These are phyloP conservation scores for Spergularia azorica DNA, from an alignment of 179 eudicot species.

Conservation along the genomic window DNA sequence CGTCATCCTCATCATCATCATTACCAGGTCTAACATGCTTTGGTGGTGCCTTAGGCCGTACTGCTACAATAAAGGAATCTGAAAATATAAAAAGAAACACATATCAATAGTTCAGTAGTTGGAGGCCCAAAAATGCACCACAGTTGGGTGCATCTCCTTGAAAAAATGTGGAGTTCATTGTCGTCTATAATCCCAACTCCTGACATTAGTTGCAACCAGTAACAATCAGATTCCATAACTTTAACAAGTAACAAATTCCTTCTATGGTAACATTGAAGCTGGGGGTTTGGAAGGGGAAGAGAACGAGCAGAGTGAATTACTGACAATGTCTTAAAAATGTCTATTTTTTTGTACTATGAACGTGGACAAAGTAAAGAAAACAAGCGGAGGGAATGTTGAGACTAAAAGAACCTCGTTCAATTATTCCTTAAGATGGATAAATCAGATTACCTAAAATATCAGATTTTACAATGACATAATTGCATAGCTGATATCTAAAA, in stretches of 20 bases:
- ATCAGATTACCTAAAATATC: too few relatives aligned
- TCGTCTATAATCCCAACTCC: not conserved
- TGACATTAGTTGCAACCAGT: not conserved
- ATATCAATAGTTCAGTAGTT: constrained; percentile 9
- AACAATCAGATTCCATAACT: not conserved
- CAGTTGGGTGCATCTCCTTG: not conserved
- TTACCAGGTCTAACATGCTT: constrained; percentile 51
- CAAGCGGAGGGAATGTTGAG: too few relatives aligned
- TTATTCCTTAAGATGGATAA: too few relatives aligned
- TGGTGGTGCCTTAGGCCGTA: constrained; percentile 82
- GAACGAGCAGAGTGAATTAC: not conserved
- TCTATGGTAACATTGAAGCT: not conserved
- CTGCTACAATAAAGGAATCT: constrained; percentile 80
- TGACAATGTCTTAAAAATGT: not conserved
- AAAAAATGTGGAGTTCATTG: not conserved
- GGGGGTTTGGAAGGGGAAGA: not conserved
- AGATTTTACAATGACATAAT: too few relatives aligned
- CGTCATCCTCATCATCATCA: constrained; percentile 66
- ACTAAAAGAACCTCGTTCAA: too few relatives aligned
- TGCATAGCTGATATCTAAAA: too few relatives aligned
- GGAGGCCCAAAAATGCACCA: constrained; percentile 1
- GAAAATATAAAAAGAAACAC: constrained; percentile 21
- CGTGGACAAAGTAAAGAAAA: too few relatives aligned
- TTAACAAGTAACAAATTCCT: not conserved
- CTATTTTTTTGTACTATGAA: not conserved